Conservation (phyloP, 108 stramenopile species). For the Cyclotella sp. region DNA sequence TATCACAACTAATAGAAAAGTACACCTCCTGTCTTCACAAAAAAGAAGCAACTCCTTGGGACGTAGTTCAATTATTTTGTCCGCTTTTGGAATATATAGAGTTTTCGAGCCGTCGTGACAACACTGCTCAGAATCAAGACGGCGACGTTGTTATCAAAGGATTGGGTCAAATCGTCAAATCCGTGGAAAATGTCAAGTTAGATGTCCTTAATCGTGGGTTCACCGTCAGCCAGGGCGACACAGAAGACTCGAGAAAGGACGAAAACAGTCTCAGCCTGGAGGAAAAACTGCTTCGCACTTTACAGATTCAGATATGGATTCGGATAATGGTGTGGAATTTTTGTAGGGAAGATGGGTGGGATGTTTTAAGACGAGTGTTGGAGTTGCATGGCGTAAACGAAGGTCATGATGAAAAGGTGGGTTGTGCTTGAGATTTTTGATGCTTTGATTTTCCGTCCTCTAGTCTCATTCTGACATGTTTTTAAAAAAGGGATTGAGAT, state of each 20-base stretch:
- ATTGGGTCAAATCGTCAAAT: slow-evolving; percentile 1
- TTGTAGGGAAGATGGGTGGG: slow-evolving; percentile 33
- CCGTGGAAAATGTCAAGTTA: neutral
- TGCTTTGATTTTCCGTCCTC: too few relatives aligned
- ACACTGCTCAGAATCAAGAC: neutral
- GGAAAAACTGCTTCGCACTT: slow-evolving; percentile 17
- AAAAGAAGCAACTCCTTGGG: neutral
- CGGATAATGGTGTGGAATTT: slow-evolving; percentile 48
- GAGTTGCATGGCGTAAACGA: slow-evolving; percentile 2
- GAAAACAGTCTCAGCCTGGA: slow-evolving; percentile 1
- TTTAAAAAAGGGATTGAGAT: neutral
- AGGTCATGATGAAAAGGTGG: neutral
- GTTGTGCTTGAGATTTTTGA: neutral
- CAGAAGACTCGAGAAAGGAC: neutral
- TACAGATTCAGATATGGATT: slow-evolving; percentile 51
- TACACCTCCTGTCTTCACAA: neutral
- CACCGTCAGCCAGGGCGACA: neutral
- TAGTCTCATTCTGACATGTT: neutral
- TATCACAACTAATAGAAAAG: neutral
- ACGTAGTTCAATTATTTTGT: slow-evolving; percentile 9
- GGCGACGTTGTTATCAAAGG: neutral
- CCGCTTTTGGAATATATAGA: neutral
- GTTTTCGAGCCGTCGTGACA: neutral
- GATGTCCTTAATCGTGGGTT: neutral
- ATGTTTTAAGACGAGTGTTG: slow-evolving; percentile 22